These are phyloP conservation scores for Solanum sejunctum DNA, from an alignment of 257 asterid genomes.

Conservation along the genomic window DNA sequence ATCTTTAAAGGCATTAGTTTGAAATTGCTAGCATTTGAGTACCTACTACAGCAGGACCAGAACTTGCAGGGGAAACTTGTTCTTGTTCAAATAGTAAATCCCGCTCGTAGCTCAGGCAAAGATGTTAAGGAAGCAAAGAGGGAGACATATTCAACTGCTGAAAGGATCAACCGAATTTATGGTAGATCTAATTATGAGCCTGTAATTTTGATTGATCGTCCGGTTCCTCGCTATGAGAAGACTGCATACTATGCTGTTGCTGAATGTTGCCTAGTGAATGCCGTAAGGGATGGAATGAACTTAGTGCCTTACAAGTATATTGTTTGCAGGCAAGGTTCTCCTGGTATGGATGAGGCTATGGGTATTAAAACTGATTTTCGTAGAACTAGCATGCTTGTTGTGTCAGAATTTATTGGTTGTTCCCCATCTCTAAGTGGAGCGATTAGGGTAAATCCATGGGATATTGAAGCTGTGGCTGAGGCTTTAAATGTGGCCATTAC, in stretches of 20 bases:
- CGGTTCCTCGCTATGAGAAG: constrained; percentile 64
- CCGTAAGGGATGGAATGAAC: constrained; percentile 96
- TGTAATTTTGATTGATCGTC: constrained; percentile 65
- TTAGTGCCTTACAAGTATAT: constrained; percentile 81
- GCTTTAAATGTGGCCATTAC: constrained; percentile 54
- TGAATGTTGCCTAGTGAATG: constrained; percentile 88
- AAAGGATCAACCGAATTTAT: constrained; percentile 47
- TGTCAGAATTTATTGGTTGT: constrained; percentile 86
- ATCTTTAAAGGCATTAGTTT: constrained; percentile 85
- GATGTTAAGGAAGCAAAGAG: constrained; percentile 76
- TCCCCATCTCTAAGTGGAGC: constrained; percentile 92
- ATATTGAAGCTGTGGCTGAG: constrained; percentile 80
- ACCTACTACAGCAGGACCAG: constrained; percentile 42
- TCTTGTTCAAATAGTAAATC: constrained; percentile 80
- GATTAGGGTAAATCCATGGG: constrained; percentile 93
- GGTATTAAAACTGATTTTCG: constrained; percentile 33
- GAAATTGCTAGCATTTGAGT: constrained; percentile 75
- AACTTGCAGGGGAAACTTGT: constrained; percentile 45
- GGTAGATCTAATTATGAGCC: constrained; percentile 54
- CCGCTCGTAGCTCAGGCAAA: constrained; percentile 86
- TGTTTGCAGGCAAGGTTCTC: constrained; percentile 82
- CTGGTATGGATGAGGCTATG: constrained; percentile 32
- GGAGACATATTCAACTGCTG: constrained; percentile 58
- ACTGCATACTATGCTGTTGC: constrained; percentile 84
- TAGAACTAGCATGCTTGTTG: constrained; percentile 74